Conservation (phyloP, 2,329 filamentous ascomycete species). For the Pseudogymnoascus sp. region DNA sequence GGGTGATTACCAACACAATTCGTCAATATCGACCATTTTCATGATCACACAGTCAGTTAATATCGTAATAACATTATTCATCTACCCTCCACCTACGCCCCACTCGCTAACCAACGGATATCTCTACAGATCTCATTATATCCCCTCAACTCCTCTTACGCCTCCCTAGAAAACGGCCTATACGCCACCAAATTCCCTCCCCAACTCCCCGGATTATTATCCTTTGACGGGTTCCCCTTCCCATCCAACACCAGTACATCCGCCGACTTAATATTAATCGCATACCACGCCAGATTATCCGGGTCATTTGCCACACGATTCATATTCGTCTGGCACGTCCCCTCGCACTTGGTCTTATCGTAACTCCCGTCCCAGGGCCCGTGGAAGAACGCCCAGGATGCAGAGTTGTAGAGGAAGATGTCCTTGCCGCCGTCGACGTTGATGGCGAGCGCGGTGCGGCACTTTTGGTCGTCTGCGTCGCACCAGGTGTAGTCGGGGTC, state of each 20-base stretch:
- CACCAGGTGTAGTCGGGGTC: constrained; percentile 28
- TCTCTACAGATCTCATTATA: not conserved
- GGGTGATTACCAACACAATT: no score
- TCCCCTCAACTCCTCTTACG: not conserved
- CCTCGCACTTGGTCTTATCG: not conserved
- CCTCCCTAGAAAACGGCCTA: not conserved
- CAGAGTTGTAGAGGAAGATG: constrained; percentile 28
- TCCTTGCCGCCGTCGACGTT: constrained; percentile 20
- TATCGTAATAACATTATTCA: not conserved
- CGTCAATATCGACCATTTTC: no score
- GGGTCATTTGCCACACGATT: not conserved
- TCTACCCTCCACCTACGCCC: not conserved
- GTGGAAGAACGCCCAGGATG: constrained; percentile 31
- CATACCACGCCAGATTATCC: constrained; percentile 1
- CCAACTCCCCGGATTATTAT: constrained; percentile 2
- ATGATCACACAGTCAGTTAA: not conserved
- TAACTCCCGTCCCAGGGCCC: constrained; percentile 5
- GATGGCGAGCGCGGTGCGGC: constrained; percentile 23
- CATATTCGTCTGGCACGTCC: constrained; percentile 8
- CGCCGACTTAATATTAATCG: constrained; percentile 11
- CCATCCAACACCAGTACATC: constrained; percentile 3
- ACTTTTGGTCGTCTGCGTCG: constrained; percentile 20
- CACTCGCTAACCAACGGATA: not conserved
- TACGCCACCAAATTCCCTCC: not conserved
- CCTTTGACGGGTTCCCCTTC: not conserved